Percentiles rank a stretch among this genome's conserved stretches.
Evolutionary conservation across 306 rosid genomes (phyloP).

Genomic region (Abrus precatorius): DNA sequence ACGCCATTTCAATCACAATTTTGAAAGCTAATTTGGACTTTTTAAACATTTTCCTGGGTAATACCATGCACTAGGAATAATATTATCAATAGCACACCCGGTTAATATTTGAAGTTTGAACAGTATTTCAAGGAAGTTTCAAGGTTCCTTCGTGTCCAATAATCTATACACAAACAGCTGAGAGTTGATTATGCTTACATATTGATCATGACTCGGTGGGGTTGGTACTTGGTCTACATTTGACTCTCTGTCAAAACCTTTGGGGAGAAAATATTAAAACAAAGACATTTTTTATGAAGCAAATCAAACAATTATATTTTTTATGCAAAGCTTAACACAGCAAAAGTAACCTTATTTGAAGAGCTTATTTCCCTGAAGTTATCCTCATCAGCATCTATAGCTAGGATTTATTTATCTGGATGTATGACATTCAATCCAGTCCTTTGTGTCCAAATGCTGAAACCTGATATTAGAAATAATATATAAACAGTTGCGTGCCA

Average conservation of each 20-base stretch:
- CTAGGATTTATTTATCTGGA: conserved; percentile 1
- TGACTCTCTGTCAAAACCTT: conserved; percentile 52
- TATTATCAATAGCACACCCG: not conserved
- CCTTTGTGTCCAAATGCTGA: conserved; percentile 18
- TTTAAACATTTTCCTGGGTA: not conserved
- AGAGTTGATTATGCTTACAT: conserved; percentile 39
- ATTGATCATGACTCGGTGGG: conserved; percentile 33
- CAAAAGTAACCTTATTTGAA: conserved; percentile 28
- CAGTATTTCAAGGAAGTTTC: conserved; percentile 42
- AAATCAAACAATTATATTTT: conserved; percentile 3
- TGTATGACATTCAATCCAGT: not conserved
- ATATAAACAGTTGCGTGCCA: conserved; percentile 7
- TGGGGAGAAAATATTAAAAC: conserved; percentile 12
- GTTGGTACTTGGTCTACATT: conserved; percentile 34
- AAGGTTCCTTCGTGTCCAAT: conserved; percentile 29
- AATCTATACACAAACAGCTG: conserved; percentile 8
- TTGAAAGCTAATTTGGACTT: conserved; percentile 42
- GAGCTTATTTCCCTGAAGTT: conserved; percentile 29
- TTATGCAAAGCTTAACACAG: conserved; percentile 29
- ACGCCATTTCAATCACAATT: conserved; percentile 31
- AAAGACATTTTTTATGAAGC: not conserved
- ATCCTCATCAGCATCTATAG: not conserved
- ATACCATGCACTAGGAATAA: not conserved
- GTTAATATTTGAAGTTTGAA: conserved; percentile 39
- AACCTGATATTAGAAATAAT: not conserved